phyloP scores from a whole-genome alignment of 192 early-diverging fungal genomes.

The Coemansia sp. region DNA sequence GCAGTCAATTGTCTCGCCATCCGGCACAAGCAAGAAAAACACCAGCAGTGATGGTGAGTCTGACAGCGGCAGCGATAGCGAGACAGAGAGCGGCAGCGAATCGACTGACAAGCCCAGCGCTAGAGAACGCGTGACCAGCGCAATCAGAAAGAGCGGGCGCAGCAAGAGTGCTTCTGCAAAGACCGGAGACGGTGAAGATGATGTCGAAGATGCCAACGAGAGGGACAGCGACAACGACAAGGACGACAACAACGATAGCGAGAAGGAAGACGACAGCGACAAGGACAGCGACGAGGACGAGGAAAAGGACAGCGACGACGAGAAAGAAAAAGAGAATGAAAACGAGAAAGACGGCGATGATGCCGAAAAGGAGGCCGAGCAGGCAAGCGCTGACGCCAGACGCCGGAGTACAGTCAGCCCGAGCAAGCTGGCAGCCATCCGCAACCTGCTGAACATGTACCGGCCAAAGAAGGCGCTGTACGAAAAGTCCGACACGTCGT shows the following conservation, averaged over 20 bases:
- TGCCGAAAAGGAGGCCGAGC: neutral
- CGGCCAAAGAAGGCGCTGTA: too few relatives aligned
- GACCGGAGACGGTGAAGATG: neutral
- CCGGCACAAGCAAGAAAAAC: neutral
- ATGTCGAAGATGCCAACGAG: neutral
- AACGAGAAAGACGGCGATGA: neutral
- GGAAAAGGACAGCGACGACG: neutral
- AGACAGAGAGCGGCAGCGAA: neutral
- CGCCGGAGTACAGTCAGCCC: too few relatives aligned
- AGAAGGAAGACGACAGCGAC: slow-evolving; percentile 10
- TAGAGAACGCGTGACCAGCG: slow-evolving; percentile 3
- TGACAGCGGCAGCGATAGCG: slow-evolving; percentile 1
- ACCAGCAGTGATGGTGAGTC: too few relatives aligned
- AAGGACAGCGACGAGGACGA: slow-evolving; percentile 4
- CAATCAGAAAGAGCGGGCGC: neutral
- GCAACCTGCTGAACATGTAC: neutral
- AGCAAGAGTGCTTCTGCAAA: neutral
- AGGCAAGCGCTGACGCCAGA: too few relatives aligned
- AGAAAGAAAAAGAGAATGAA: neutral
- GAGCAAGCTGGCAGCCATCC: neutral
- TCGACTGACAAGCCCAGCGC: neutral
- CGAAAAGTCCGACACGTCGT: neutral
- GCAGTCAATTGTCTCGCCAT: neutral
- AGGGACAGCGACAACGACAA: neutral
- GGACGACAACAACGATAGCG: slow-evolving; percentile 1